A percentile compares a stretch with the other conserved stretches of the same genome.
Evolutionary conservation across 805 yeast species (phyloP).

Genomic region (Nakazawaea pomicola): DNA sequence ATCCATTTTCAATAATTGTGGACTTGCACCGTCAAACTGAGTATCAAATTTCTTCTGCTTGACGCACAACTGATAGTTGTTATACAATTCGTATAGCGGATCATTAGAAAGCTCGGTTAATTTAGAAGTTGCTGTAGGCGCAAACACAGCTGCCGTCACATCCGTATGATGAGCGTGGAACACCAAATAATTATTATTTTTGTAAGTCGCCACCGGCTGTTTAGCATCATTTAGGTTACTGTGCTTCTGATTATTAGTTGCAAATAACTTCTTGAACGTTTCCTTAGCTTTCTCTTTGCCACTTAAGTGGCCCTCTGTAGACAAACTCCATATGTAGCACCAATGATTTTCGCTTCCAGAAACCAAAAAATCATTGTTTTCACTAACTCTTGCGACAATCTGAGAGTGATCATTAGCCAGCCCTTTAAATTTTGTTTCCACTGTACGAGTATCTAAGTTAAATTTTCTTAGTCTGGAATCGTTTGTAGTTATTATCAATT

Average conservation of each 20-base stretch:
- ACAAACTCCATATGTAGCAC: conserved; percentile 73
- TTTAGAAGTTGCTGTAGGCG: conserved; percentile 64
- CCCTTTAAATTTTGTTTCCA: conserved; percentile 72
- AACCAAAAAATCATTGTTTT: conserved; percentile 52
- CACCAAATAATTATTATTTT: conserved; percentile 58
- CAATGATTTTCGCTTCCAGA: conserved; percentile 87
- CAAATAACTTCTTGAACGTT: conserved; percentile 5
- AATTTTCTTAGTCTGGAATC: conserved; percentile 75
- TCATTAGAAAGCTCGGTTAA: conserved; percentile 72
- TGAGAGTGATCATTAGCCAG: conserved; percentile 66
- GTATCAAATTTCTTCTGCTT: no score
- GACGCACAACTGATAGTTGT: conserved; percentile 13
- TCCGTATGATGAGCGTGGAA: conserved; percentile 74
- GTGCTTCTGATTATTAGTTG: background rate
- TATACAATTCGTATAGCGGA: conserved; percentile 60
- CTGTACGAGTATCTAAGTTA: conserved; percentile 43
- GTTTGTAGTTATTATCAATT: conserved; percentile 64
- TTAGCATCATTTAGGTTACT: background rate
- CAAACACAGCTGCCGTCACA: conserved; percentile 74
- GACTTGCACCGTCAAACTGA: no score
- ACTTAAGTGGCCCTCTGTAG: conserved; percentile 21
- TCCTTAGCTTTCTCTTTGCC: conserved; percentile 16
- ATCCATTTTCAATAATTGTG: background rate
- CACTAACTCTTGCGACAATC: conserved; percentile 60
- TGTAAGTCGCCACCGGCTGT: conserved; percentile 18